A percentile compares a stretch with the other conserved stretches of the same genome.
Conservation (phyloP, 225 moss, liverwort and hornwort genomes). For the Asterella californica region DNA sequence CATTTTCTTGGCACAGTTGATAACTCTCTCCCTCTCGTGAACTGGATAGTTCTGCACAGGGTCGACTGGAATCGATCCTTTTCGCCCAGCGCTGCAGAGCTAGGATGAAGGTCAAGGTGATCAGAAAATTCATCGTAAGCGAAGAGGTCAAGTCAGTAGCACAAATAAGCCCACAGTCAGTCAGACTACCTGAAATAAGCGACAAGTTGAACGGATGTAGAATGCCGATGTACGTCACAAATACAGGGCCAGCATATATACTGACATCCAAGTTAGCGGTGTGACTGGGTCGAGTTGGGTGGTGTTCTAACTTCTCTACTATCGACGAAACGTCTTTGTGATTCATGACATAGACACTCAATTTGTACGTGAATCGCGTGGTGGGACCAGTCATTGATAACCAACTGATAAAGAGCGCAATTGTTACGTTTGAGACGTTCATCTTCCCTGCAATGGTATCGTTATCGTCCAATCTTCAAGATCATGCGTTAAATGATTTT, state of each 20-base stretch:
- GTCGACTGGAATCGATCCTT: not conserved
- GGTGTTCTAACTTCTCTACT: conserved; percentile 17
- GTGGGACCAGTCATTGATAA: too few relatives aligned
- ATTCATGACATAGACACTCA: not conserved
- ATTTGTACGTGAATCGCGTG: too few relatives aligned
- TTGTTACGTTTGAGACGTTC: too few relatives aligned
- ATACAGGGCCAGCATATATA: not conserved
- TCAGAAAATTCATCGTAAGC: not conserved
- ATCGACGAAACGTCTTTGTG: not conserved
- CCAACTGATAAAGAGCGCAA: too few relatives aligned
- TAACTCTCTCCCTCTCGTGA: conserved; percentile 7
- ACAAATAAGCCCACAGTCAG: too few relatives aligned
- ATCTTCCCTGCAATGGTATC: too few relatives aligned
- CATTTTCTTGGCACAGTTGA: conserved; percentile 1
- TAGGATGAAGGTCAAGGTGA: not conserved
- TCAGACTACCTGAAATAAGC: too few relatives aligned
- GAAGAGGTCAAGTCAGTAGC: not conserved
- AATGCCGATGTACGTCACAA: not conserved
- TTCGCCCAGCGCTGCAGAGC: not conserved
- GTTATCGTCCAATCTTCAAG: too few relatives aligned
- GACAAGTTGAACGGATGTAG: too few relatives aligned
- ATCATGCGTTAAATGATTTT: too few relatives aligned
- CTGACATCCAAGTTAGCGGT: not conserved
- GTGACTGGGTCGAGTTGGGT: not conserved
- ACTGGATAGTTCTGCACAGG: not conserved